These are phyloP conservation scores for Mimosa bimucronata DNA, from an alignment of 306 rosid species.

Conservation along the genomic window DNA sequence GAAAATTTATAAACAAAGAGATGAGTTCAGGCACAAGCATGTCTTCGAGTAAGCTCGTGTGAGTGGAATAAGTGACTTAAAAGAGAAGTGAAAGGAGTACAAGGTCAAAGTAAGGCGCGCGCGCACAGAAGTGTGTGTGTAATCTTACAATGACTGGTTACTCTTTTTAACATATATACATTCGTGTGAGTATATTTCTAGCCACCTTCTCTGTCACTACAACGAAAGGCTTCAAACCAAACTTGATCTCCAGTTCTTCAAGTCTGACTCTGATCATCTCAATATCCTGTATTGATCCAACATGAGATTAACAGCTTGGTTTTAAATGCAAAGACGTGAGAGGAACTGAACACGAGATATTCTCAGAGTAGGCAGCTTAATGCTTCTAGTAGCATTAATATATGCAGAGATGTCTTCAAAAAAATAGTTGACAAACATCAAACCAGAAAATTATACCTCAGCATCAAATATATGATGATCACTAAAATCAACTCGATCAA, in stretches of 20 bases:
- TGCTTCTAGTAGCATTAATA: slow-evolving; percentile 14
- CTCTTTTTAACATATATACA: background rate
- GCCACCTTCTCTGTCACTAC: slow-evolving; percentile 83
- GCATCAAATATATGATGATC: slow-evolving; percentile 76
- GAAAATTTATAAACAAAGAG: background rate
- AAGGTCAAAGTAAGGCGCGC: background rate
- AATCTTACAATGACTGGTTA: background rate
- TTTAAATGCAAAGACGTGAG: slow-evolving; percentile 2
- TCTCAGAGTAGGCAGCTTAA: background rate
- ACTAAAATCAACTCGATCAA: slow-evolving; percentile 76
- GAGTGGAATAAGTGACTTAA: too few relatives aligned
- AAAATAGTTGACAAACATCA: slow-evolving; percentile 15
- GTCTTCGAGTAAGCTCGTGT: background rate
- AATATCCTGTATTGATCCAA: slow-evolving; percentile 57
- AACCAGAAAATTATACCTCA: slow-evolving; percentile 51
- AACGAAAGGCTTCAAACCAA: slow-evolving; percentile 64
- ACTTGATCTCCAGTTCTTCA: slow-evolving; percentile 58
- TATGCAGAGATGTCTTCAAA: background rate
- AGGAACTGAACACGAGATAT: slow-evolving; percentile 28
- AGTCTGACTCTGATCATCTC: slow-evolving; percentile 58
- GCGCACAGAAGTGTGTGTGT: too few relatives aligned
- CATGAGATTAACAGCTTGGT: slow-evolving; percentile 16
- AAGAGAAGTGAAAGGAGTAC: background rate
- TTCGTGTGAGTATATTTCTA: slow-evolving; percentile 20
- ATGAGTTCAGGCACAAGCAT: slow-evolving; percentile 3